Conservation (phyloP, 148 eudicot species). For the Dianthus caryophyllus region DNA sequence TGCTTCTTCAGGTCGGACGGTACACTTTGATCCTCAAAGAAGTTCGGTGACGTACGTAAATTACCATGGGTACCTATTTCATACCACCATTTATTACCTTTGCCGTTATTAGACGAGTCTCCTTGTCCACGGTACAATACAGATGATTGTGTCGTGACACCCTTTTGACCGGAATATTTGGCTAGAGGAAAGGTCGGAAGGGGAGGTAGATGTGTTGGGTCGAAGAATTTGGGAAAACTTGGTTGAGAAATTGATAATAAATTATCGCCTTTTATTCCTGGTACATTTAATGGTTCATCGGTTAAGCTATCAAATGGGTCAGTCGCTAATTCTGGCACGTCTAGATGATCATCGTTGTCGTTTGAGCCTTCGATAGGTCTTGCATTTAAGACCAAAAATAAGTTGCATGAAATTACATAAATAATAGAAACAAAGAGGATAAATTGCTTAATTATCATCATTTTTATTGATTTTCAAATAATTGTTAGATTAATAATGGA, state of each 20-base stretch:
- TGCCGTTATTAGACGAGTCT: not conserved
- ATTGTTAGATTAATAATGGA: not conserved
- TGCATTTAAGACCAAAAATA: not conserved
- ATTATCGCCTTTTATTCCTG: not conserved
- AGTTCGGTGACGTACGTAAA: conserved; percentile 2
- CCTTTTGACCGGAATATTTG: no score
- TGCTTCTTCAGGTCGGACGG: conserved; percentile 1
- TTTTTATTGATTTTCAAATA: not conserved
- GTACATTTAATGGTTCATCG: not conserved
- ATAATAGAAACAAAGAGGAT: not conserved
- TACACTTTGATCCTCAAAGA: conserved; percentile 1
- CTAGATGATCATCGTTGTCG: no score
- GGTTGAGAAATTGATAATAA: not conserved
- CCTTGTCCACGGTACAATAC: conserved; percentile 8
- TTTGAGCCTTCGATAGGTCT: not conserved
- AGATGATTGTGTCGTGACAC: not conserved
- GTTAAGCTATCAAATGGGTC: not conserved
- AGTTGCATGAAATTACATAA: conserved; percentile 1
- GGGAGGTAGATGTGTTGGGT: not conserved
- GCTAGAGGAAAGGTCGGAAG: not conserved
- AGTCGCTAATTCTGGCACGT: not conserved
- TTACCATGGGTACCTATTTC: not conserved
- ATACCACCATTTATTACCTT: conserved; percentile 1
- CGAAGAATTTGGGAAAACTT: not conserved
- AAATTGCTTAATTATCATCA: not conserved